Evolutionary conservation across 495 filamentous ascomycete species (phyloP).

Genomic region (Podospora fimiseda): DNA sequence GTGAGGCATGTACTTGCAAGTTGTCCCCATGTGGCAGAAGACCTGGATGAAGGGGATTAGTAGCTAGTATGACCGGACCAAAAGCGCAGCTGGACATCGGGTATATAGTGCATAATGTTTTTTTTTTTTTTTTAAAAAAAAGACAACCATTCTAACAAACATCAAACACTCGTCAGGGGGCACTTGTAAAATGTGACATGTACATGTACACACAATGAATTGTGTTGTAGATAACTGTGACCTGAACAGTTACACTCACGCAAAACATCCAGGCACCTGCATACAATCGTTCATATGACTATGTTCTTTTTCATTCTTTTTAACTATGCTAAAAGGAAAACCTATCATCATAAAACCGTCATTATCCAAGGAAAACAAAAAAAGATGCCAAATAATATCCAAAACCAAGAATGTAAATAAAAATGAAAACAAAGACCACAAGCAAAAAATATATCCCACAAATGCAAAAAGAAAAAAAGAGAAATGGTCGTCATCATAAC

Average conservation of each 20-base stretch:
- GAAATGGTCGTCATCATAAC: background rate
- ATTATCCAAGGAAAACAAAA: background rate
- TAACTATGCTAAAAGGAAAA: background rate
- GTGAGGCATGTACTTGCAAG: background rate
- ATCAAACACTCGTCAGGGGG: no score
- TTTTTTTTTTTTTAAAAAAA: no score
- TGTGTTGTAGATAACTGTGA: no score
- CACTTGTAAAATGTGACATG: no score
- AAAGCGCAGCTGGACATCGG: no score
- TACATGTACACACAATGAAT: no score
- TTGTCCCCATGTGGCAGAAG: background rate
- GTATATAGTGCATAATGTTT: no score
- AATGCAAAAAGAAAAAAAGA: slow-evolving; percentile 4
- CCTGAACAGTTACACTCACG: no score
- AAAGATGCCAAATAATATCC: slow-evolving; percentile 13
- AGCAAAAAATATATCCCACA: slow-evolving; percentile 7
- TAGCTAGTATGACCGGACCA: no score
- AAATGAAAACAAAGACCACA: slow-evolving; percentile 3
- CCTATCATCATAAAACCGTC: background rate
- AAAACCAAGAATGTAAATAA: slow-evolving; percentile 12
- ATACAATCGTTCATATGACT: background rate
- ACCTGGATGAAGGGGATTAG: no score
- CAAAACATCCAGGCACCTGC: no score
- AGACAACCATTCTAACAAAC: no score
- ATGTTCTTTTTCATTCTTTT: background rate